Evolutionary conservation across 148 eudicot species (phyloP), one percentile per base, ranked within the genome.

Genomic region (Simmondsia chinensis): DNA sequence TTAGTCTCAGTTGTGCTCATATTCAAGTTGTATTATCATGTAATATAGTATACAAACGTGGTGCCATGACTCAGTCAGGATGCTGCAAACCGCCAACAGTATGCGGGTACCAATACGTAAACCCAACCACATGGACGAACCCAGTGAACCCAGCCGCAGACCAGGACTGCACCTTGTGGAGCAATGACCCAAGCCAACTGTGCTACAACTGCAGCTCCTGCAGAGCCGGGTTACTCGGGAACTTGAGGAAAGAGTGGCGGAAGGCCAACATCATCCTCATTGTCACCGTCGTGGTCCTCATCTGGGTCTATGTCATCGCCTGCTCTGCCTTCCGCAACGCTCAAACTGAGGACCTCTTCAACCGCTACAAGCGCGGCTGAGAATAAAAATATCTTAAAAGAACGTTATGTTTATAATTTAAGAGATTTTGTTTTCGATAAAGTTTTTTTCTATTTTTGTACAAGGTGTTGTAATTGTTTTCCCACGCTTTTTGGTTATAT

Each of bases 201-300:
- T 91, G 99, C 81, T 91, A 91, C 61, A 71, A 74, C 39, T 91
- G 99, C 42, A 70, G 66, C 56, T 79, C 99, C 10, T 91, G 95
- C 63, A 85, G 70, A 24, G 99, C 99, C 4, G 99, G 99, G 26
- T 58, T 91, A 2, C 62, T 91, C 0, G 99, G 99, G 20, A 91
- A 74, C 75, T 62, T 85, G 22, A 74, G 94, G 27, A 51, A 61
- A 4, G 99, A 91, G 61, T 91, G 95, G 99, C 76, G 95, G 65
- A 91, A 57, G 52, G 80, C 70, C 3, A 91, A 91, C 28, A 43
- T 79, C 12, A 74, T 91, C 46, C 70, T 91, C 27, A 85, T 91
- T 3, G 41, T 85, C 6, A 63, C 95, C 0, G 81, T 82, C 7
- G 74, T 91, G 9, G 89, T 86, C 20, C 80, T 91, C 28, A 91